phyloP scores from a whole-genome alignment of 257 asterid genomes.

The Penstemon newberryi region DNA sequence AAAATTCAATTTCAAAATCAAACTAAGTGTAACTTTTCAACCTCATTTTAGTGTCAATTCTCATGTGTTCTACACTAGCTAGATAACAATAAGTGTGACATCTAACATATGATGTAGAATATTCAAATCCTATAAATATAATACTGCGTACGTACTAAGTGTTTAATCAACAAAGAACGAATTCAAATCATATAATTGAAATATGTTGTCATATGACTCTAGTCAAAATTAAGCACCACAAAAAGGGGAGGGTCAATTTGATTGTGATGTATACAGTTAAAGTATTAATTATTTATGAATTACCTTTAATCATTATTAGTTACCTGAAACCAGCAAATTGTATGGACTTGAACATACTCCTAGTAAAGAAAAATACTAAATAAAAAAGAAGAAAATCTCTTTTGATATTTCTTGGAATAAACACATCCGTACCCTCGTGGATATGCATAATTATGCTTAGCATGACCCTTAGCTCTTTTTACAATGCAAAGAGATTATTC shows the following conservation, averaged over 20 bases:
- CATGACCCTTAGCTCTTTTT: slow-evolving; percentile 36
- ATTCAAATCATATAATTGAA: no score
- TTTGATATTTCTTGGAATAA: slow-evolving; percentile 41
- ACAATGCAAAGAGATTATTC: slow-evolving; percentile 24
- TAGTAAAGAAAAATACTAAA: background rate
- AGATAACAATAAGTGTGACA: background rate
- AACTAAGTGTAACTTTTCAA: background rate
- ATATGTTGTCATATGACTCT: no score
- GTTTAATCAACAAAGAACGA: no score
- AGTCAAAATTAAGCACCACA: no score
- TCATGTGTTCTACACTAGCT: background rate
- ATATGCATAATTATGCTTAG: slow-evolving; percentile 38
- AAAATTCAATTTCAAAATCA: background rate
- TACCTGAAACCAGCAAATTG: slow-evolving; percentile 17
- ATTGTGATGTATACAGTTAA: no score
- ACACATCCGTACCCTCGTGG: slow-evolving; percentile 52
- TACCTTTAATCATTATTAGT: slow-evolving; percentile 12
- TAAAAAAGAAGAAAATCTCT: slow-evolving; percentile 21
- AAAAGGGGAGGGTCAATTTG: no score
- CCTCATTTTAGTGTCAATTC: no score
- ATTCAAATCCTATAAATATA: no score
- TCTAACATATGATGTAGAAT: no score
- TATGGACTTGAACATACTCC: slow-evolving; percentile 9
- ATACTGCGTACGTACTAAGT: no score
- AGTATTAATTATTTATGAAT: no score